Evolutionary conservation across 2,329 filamentous ascomycete genomes (phyloP).

Genomic region (Cordyceps tenuipes): DNA sequence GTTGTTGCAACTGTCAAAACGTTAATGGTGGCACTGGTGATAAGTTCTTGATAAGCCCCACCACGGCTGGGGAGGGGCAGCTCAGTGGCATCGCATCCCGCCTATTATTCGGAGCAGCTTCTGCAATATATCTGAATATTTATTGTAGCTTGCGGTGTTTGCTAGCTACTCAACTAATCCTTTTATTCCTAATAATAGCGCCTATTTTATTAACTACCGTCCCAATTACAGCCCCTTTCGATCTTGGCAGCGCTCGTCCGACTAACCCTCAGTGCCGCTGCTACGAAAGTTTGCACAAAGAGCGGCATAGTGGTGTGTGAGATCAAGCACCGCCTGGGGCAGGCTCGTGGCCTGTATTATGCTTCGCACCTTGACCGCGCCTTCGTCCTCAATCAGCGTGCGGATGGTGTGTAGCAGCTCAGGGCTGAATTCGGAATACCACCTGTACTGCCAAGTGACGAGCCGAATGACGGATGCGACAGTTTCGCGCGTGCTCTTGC

Average conservation of each 20-base stretch:
- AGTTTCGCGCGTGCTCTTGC: conserved; percentile 70
- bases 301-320: conserved; percentile 93
- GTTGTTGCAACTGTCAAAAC: not conserved
- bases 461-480: conserved; percentile 81
- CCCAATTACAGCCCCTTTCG: not conserved
- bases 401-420: conserved; percentile 80
- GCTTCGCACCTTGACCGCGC: conserved; percentile 91
- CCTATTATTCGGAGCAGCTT: not conserved
- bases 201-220: conserved; percentile 3
- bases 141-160: not conserved
- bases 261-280: conserved; percentile 77
- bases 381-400: conserved; percentile 92
- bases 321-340: conserved; percentile 83
- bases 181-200: conserved; percentile 1
- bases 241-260: not conserved
- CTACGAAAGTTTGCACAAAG: conserved; percentile 92
- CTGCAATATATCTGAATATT: not conserved
- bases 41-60: conserved; percentile 9
- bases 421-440: conserved; percentile 99
- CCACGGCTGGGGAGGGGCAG: not conserved
- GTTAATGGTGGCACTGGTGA: conserved; percentile 2
- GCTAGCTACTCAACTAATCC: not conserved
- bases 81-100: not conserved
- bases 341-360: conserved; percentile 95
- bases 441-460: conserved; percentile 96